Evolutionary conservation across 2,329 filamentous ascomycete genomes (phyloP).

Genomic region (Lachnellula arida): DNA sequence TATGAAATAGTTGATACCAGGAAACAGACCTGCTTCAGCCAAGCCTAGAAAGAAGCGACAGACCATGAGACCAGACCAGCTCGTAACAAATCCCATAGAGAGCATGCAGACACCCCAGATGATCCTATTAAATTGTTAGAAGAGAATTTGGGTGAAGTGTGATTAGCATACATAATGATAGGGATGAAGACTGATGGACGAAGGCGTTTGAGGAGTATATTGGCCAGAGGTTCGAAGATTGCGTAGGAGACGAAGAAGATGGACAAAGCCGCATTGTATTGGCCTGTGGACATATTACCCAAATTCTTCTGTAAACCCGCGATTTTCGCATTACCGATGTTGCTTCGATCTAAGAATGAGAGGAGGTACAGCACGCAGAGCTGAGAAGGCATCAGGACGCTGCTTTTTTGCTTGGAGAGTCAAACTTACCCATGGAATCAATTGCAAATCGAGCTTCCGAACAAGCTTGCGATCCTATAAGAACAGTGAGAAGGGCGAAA

Average conservation of each 20-base stretch:
- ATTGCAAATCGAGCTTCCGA: conserved; percentile 15
- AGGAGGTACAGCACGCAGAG: conserved; percentile 66
- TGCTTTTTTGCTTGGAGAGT: conserved; percentile 40
- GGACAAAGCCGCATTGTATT: conserved; percentile 69
- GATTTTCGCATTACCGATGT: conserved; percentile 68
- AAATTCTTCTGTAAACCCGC: conserved; percentile 46
- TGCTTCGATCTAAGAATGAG: conserved; percentile 66
- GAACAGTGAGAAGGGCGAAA: not conserved
- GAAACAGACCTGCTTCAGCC: conserved; percentile 53
- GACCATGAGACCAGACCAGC: conserved; percentile 60
- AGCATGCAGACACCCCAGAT: conserved; percentile 39
- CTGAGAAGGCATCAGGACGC: conserved; percentile 1
- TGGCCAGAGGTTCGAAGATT: conserved; percentile 64
- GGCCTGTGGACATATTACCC: conserved; percentile 31
- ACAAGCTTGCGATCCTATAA: conserved; percentile 12
- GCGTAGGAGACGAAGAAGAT: conserved; percentile 79
- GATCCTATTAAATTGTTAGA: conserved; percentile 21
- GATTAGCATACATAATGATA: conserved; percentile 60
- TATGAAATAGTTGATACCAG: conserved; percentile 51
- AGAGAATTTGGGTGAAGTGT: not conserved
- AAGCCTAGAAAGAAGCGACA: conserved; percentile 61
- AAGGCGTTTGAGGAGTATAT: conserved; percentile 63
- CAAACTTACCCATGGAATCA: conserved; percentile 42
- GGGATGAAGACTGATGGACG: conserved; percentile 72
- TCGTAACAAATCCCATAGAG: conserved; percentile 32